Base-by-base conservation (phyloP, 2,329 filamentous ascomycete genomes). In the Allantophomopsis lycopodina region DNA sequence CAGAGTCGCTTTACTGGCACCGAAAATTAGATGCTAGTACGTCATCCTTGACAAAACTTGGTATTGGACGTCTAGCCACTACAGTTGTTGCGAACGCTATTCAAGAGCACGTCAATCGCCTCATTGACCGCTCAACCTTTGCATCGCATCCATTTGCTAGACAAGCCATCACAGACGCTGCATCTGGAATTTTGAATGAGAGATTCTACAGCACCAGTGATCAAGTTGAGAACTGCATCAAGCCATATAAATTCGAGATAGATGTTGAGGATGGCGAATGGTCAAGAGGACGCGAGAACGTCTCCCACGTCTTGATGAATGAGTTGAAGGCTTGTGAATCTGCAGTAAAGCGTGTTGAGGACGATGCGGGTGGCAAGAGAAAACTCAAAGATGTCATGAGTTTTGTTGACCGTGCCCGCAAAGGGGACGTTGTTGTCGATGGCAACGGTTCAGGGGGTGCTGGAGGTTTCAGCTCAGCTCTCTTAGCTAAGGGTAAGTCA, bases 161-260 rank as follows among this genome's bases (percentile, higher is more conserved):
- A 30, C 79, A 91, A 58, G 84, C 86, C n/a, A 96, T 98, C 48
- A 83, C 78, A 36, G 87, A 95, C 50, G 88, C 91, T 1, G 86
- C 87, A 2, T 83, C 85, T 0, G 82, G 77, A 18, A 96, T 98
- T 39, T 64, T 98, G 11, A 91, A 91, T 48, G 91, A 98, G 53
- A 73, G 89, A 12, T 94, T 94, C 47, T 96, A 95, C 62, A 91
- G 89, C 60, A 98, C 93, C 1, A 91, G 84, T 46, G 93, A 98
- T 53, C 91, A 96, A 61, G 84, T 98, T 1, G 91, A 98, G 60
- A 96, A 96, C 56, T 98, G 89, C 56, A 93, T 98, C 61, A 98
- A 98, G 60, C 91, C 93, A 0, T 98, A 89, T 67, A 98, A 98
- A 57, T 96, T 89, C 50, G 87, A 95, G 46, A 94, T 98, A 42